Evolutionary conservation across 345 rosid genomes (phyloP).

Genomic region (Anastatica hierochuntica): DNA sequence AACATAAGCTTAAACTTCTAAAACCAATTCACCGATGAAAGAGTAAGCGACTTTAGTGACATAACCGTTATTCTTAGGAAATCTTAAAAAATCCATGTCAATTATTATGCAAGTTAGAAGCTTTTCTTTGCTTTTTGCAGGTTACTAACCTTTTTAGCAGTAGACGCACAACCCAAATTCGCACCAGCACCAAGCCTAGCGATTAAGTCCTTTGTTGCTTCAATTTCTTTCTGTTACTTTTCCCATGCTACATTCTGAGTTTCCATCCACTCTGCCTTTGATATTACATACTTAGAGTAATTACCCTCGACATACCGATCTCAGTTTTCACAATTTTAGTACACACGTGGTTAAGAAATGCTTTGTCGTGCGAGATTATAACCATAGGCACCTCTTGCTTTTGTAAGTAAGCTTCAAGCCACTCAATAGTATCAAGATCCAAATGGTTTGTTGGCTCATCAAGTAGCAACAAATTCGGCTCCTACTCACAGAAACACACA

Average conservation of each 20-base stretch:
- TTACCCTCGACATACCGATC: constrained; percentile 89
- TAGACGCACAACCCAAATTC: constrained; percentile 84
- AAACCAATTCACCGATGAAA: no score
- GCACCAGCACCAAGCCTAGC: constrained; percentile 71
- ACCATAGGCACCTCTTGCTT: constrained; percentile 95
- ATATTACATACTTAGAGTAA: constrained; percentile 64
- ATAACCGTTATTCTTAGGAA: no score
- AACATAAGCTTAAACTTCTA: background rate
- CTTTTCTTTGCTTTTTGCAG: no score
- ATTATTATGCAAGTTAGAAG: background rate
- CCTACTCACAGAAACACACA: constrained; percentile 32
- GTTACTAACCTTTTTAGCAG: constrained; percentile 96
- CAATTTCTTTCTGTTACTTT: constrained; percentile 86
- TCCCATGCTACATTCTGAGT: constrained; percentile 70
- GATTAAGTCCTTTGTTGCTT: constrained; percentile 63
- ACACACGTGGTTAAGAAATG: constrained; percentile 89
- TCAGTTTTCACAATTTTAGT: constrained; percentile 94
- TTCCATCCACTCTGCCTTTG: constrained; percentile 72
- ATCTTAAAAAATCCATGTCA: no score
- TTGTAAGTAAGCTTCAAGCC: constrained; percentile 86
- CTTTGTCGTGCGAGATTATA: constrained; percentile 86
- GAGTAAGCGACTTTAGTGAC: no score
- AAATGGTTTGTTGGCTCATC: constrained; percentile 98
- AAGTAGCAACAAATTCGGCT: constrained; percentile 80
- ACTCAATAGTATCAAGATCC: no score